A percentile compares a stretch with the other conserved stretches of the same genome.
Conservation (phyloP, 139 green algal species). For the Nannochloris sp. region DNA sequence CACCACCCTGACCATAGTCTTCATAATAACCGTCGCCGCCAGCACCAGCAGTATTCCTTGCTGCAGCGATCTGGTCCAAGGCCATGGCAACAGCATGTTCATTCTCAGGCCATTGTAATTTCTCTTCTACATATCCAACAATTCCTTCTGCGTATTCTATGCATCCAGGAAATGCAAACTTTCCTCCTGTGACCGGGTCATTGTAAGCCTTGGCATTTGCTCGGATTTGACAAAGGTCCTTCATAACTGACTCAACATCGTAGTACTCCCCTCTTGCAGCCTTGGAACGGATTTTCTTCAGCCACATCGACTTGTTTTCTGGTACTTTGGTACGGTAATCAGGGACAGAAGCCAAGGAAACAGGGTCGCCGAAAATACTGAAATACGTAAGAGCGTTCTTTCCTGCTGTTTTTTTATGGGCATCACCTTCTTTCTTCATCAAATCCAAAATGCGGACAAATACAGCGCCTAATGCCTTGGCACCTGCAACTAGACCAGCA, state of each 20-base stretch:
- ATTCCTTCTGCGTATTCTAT: neutral
- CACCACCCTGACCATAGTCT: neutral
- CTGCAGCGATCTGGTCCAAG: too few relatives aligned
- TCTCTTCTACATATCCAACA: neutral
- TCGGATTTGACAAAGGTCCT: slow-evolving; percentile 29
- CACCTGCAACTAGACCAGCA: too few relatives aligned
- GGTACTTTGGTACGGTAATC: slow-evolving; percentile 49
- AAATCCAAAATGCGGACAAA: neutral
- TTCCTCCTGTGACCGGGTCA: slow-evolving; percentile 8
- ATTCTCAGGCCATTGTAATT: neutral
- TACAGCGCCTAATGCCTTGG: neutral
- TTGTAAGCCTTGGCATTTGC: slow-evolving; percentile 43
- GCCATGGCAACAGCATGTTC: too few relatives aligned
- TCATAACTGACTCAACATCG: slow-evolving; percentile 23
- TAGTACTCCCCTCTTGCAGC: slow-evolving; percentile 27
- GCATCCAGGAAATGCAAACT: neutral
- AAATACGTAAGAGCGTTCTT: neutral
- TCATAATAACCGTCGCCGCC: neutral
- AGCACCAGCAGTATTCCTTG: neutral
- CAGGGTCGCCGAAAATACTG: slow-evolving; percentile 14
- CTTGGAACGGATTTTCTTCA: slow-evolving; percentile 36
- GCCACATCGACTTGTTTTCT: slow-evolving; percentile 33
- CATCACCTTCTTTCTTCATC: neutral
- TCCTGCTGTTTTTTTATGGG: neutral
- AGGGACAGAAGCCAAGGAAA: neutral